These are phyloP conservation scores for Huntiella savannae DNA, from an alignment of 2,329 filamentous ascomycete genomes.

Conservation along the genomic window DNA sequence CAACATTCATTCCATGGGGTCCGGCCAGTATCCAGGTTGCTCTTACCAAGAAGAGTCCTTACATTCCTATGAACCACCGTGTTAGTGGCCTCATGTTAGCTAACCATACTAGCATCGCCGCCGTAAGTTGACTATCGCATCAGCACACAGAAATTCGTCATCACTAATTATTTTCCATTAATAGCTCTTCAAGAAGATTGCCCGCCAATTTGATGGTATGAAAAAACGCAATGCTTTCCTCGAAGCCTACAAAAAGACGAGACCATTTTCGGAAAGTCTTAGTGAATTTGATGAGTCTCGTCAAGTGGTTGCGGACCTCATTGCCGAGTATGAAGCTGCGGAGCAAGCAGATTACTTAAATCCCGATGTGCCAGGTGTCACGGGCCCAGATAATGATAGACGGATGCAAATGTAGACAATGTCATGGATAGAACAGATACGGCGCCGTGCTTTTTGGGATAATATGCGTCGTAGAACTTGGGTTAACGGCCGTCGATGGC, in stretches of 20 bases:
- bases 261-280: constrained; percentile 77
- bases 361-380: constrained; percentile 37
- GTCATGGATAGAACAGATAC: not conserved
- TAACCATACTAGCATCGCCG: constrained; percentile 93
- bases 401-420: constrained; percentile 5
- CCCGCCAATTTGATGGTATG: constrained; percentile 82
- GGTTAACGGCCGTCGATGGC: not conserved
- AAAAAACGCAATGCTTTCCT: constrained; percentile 94
- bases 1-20: constrained; percentile 96
- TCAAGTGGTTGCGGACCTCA: constrained; percentile 77
- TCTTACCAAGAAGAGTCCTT: constrained; percentile 87
- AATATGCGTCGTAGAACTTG: not conserved
- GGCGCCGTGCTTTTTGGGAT: not conserved
- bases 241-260: constrained; percentile 89
- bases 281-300: constrained; percentile 90
- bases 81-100: constrained; percentile 95
- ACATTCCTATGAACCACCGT: constrained; percentile 81
- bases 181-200: constrained; percentile 77
- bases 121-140: constrained; percentile 21
- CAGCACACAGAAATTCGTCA: no score
- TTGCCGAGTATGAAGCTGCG: constrained; percentile 88
- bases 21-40: constrained; percentile 96
- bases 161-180: not conserved
- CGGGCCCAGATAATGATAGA: constrained; percentile 7
- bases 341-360: constrained; percentile 81